Evolutionary conservation across 2,329 filamentous ascomycete species (phyloP).

Genomic region (Harringtonia lauricola): DNA sequence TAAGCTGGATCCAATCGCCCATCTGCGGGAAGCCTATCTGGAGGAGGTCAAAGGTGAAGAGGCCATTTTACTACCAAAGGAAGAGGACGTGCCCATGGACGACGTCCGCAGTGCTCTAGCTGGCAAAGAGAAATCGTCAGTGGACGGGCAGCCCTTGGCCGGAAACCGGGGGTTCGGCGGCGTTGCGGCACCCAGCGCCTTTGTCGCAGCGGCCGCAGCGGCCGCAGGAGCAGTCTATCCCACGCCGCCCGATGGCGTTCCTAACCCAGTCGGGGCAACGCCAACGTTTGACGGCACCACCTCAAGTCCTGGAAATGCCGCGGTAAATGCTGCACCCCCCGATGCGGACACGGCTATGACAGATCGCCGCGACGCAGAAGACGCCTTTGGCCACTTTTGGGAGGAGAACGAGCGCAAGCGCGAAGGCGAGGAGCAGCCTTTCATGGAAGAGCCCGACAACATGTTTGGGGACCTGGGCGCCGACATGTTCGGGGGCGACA

Average conservation of each 20-base stretch:
- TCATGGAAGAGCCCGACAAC: constrained; percentile 38
- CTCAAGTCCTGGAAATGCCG: constrained; percentile 42
- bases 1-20: constrained; percentile 8
- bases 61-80: neutral
- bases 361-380: constrained; percentile 11
- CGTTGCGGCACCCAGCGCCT: constrained; percentile 9
- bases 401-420: constrained; percentile 31
- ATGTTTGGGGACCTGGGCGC: constrained; percentile 59
- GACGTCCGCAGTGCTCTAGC: constrained; percentile 1
- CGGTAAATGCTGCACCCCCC: constrained; percentile 17
- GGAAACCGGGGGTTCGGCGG: constrained; percentile 19
- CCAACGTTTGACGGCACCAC: constrained; percentile 44
- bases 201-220: constrained; percentile 16
- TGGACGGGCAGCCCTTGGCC: neutral
- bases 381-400: constrained; percentile 27
- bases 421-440: constrained; percentile 30
- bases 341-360: constrained; percentile 26
- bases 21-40: constrained; percentile 7
- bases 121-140: neutral
- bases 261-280: constrained; percentile 39
- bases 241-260: constrained; percentile 58
- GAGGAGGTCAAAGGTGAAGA: constrained; percentile 7
- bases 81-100: constrained; percentile 6
- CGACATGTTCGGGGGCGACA: constrained; percentile 61
- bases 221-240: constrained; percentile 50